These are phyloP conservation scores for Yarrowia sp. DNA, from an alignment of 805 yeast genomes.

Conservation along the genomic window DNA sequence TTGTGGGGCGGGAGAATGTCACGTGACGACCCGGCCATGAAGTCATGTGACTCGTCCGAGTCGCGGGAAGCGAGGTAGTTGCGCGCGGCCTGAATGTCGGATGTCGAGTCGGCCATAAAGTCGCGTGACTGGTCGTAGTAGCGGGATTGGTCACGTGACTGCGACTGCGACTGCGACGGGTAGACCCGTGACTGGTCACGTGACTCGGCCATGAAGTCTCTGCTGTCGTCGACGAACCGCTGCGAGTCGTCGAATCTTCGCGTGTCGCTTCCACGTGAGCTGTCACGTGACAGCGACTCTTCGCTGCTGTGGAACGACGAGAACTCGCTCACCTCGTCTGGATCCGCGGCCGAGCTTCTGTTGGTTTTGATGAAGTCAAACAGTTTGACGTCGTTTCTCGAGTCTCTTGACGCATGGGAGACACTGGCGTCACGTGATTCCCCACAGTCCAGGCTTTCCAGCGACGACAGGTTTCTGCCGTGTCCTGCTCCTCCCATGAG, in stretches of 20 bases:
- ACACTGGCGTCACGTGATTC: constrained; percentile 21
- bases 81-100: constrained; percentile 12
- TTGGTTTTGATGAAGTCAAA: constrained; percentile 29
- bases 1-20: constrained; percentile 5
- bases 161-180: too few relatives aligned
- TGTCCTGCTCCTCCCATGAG: constrained; percentile 17
- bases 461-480: not conserved
- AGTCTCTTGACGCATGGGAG: constrained; percentile 3
- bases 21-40: constrained; percentile 5
- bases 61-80: constrained; percentile 14
- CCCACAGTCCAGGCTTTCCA: constrained; percentile 14
- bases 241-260: not conserved
- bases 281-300: not conserved
- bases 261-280: not conserved
- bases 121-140: constrained; percentile 14
- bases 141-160: not conserved
- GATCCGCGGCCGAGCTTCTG: not conserved
- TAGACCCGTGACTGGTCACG: not conserved
- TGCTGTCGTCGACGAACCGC: not conserved
- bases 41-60: constrained; percentile 15
- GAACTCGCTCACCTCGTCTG: constrained; percentile 19
- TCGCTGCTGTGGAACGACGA: constrained; percentile 25
- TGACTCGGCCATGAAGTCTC: constrained; percentile 29
- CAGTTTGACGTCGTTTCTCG: constrained; percentile 30
- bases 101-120: constrained; percentile 18